Evolutionary conservation across 495 filamentous ascomycete genomes (phyloP).

Genomic region (Cercophora sp.): DNA sequence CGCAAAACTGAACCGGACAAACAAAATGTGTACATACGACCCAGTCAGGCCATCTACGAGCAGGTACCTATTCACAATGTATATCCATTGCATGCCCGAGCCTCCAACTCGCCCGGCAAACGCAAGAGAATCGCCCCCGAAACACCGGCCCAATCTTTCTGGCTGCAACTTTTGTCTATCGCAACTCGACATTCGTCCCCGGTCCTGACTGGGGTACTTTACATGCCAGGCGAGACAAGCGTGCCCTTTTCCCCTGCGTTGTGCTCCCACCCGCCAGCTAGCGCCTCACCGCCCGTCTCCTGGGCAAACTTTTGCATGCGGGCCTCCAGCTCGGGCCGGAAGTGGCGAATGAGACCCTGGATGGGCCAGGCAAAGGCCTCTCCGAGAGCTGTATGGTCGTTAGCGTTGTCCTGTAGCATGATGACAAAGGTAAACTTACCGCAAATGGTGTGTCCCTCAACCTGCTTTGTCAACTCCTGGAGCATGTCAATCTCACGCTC

Average conservation of each 20-base stretch:
- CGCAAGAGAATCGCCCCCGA: background rate
- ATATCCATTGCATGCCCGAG: background rate
- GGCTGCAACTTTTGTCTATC: background rate
- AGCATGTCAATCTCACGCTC: conserved; percentile 98
- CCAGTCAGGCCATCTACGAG: too few species aligned
- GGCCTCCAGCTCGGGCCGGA: conserved; percentile 89
- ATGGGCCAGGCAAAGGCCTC: conserved; percentile 99
- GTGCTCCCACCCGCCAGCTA: conserved; percentile 86
- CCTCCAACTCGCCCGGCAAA: background rate
- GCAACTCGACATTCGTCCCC: background rate
- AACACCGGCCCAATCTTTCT: background rate
- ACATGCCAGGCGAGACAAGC: conserved; percentile 84
- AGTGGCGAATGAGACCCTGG: conserved; percentile 96
- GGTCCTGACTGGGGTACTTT: conserved; percentile 18
- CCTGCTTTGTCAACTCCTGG: conserved; percentile 98
- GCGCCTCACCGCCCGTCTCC: conserved; percentile 61
- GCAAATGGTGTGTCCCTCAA: conserved; percentile 98
- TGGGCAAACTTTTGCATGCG: conserved; percentile 74
- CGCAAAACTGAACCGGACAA: too few species aligned
- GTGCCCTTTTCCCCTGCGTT: conserved; percentile 71
- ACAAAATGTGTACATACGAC: too few species aligned
- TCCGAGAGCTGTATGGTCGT: conserved; percentile 59
- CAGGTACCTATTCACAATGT: too few species aligned
- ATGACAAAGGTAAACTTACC: conserved; percentile 46
- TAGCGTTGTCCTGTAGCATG: background rate